Base-by-base conservation (phyloP, 495 filamentous ascomycete genomes). In the Neurospora sp. region DNA sequence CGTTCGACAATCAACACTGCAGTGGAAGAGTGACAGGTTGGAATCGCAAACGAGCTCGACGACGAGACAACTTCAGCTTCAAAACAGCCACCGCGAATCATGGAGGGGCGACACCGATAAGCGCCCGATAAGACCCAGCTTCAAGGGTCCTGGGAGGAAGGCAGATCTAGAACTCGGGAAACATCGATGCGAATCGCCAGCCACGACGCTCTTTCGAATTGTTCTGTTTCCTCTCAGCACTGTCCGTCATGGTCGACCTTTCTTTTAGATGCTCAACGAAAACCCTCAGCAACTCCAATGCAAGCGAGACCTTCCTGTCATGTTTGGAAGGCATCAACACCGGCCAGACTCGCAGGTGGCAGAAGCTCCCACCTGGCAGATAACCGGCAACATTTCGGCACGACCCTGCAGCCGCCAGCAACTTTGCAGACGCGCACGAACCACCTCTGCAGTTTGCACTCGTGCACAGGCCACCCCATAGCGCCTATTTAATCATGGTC, bases 381-480 rank as follows among this genome's bases (percentile, higher is more conserved):
- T 41, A 16, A 14, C 41, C 41, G 42, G 17, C 42, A 41, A 41
- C 40, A 2, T 12, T 41, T 12, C 41, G 41, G 6, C 41, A 44
- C 41, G 17, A 44, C 44, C 45, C 20, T 22, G 5, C 22, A 16
- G 53, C 53, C 22, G 53, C 53, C 22, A 14, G 5, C 22, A 31
- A 17, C 53, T 61, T 61, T 61, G 20, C 53, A 61, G 0, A 0
- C 0, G 53, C 53, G 53, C 53, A 61, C 53, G 12, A 0, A 35
- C 53, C 53, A 61, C 12, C 12, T 16, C 22, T 7, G 5, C 70
- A 53, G 68, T 68, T 59, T 71, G 72, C 72, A 70, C n/a, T 7
- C 40, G 72, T 74, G 77, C 77, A 78, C 77, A 72, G 76, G 45
- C 77, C 73, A 76, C 4, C 20, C 8, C 1, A 1, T 10, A 61